These are phyloP conservation scores for Mycena capillaripes DNA, from an alignment of 768 basidiomycete species.

Conservation along the genomic window DNA sequence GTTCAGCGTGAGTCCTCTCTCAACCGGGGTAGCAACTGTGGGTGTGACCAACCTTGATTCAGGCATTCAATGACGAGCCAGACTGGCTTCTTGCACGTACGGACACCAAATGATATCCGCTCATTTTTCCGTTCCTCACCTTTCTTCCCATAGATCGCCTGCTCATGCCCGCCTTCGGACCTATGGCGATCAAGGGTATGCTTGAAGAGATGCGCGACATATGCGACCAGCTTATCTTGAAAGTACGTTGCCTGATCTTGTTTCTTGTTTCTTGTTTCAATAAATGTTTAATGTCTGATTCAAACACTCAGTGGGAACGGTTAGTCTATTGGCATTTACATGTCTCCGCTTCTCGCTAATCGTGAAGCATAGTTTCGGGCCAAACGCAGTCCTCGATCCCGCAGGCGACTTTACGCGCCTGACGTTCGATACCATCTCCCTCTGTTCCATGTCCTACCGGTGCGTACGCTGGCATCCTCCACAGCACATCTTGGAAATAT, in stretches of 20 bases:
- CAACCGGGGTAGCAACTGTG: too few species aligned
- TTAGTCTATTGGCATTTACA: background rate
- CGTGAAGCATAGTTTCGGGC: constrained; percentile 53
- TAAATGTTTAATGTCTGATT: background rate
- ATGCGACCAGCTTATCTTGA: constrained; percentile 55
- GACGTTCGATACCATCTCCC: constrained; percentile 61
- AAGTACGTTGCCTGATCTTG: constrained; percentile 43
- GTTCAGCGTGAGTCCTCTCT: background rate
- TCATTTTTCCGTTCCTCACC: background rate
- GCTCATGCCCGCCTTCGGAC: constrained; percentile 27
- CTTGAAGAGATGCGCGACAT: constrained; percentile 64
- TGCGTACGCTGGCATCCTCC: too few species aligned
- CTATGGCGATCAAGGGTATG: constrained; percentile 49
- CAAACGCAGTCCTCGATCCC: constrained; percentile 54
- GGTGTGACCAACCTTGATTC: background rate
- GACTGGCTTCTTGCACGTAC: constrained; percentile 22
- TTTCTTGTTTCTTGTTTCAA: too few species aligned
- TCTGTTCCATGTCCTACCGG: constrained; percentile 60
- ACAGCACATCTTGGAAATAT: background rate
- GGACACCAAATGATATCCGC: background rate
- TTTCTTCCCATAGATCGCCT: constrained; percentile 16
- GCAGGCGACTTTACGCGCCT: constrained; percentile 62
- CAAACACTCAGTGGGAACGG: constrained; percentile 28
- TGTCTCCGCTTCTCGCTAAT: background rate
- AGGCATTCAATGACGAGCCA: constrained; percentile 14